Evolutionary conservation across 164 flowering plant species (phyloP).

Genomic region (Macadamia tetraphylla): DNA sequence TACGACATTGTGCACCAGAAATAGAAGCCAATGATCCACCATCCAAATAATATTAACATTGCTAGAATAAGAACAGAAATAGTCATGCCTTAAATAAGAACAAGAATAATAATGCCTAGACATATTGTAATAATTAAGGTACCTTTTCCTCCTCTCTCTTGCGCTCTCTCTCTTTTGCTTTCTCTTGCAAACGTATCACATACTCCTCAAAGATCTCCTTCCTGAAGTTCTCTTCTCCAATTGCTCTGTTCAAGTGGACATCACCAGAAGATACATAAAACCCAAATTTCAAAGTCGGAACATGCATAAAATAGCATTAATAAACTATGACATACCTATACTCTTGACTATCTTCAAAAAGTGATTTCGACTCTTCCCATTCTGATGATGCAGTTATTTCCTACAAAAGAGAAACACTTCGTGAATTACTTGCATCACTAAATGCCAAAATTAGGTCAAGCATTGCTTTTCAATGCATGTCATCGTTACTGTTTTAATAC

Average conservation of each 20-base stretch:
- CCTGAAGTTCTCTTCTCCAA: constrained; percentile 57
- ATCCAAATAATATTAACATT: background rate
- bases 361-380: constrained; percentile 77
- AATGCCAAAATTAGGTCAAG: too few species aligned
- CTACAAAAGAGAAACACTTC: constrained; percentile 27
- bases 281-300: background rate
- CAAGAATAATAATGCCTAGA: background rate
- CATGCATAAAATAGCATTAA: background rate
- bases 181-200: constrained; percentile 59
- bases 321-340: constrained; percentile 43
- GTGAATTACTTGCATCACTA: background rate
- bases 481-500: constrained; percentile 21
- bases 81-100: background rate
- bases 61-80: background rate
- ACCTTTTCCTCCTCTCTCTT: constrained; percentile 98
- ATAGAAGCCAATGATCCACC: background rate
- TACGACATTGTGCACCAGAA: too few species aligned
- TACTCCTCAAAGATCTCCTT: constrained; percentile 79
- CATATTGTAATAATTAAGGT: constrained; percentile 1
- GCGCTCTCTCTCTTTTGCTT: constrained; percentile 87
- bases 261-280: background rate
- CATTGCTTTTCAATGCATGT: background rate
- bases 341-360: constrained; percentile 80
- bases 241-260: constrained; percentile 33
- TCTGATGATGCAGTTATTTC: constrained; percentile 68